Base-by-base conservation (phyloP, 2,329 filamentous ascomycete species). In the Cytospora schulzeri region DNA sequence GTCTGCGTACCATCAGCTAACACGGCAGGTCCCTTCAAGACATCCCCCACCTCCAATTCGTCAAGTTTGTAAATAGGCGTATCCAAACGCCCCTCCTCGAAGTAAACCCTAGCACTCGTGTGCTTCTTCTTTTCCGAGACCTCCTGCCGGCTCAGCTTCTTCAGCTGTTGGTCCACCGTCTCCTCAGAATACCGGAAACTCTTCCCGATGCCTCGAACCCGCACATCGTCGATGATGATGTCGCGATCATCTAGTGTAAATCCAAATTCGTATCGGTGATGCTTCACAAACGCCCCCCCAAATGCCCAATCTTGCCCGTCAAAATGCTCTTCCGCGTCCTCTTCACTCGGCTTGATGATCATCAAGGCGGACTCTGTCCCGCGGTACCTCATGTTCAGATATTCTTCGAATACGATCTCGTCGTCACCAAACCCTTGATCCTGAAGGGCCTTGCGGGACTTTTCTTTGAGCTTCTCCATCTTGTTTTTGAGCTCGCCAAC, bases 301-400 rank as follows among this genome's bases (percentile, higher is more conserved):
- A 93, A 97, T 1, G 88, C 90, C 91, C 91, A 96, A 11, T 89
- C 85, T 28, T 91, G 86, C 8, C 86, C 88, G 28, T 76, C 80
- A 68, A 85, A 90, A 17, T 83, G 79, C 48, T 83, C 81, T 65
- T 86, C 78, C 0, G 82, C 82, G 63, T 91, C 88, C 58, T 87
- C 84, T 45, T 83, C 77, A 2, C 77, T 83, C 0, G 93, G 92
- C 75, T 90, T 92, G 68, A 95, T 79, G 56, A 96, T 87, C 93
- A 97, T 97, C 51, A 97, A 82, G 0, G 93, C 91, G 9, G 92
- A 96, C 73, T 97, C 93, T 0, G 93, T 97, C 14, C 93, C 93
- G 41, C 92, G 86, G 72, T 97, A 97, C 64, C 93, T 83, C 89
- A 97, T 93, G 74, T 97, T 97, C 63, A 98, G 85, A 72, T 97